Conservation (phyloP, 1,284 basidiomycete species). For the Austropuccinia psidii region DNA sequence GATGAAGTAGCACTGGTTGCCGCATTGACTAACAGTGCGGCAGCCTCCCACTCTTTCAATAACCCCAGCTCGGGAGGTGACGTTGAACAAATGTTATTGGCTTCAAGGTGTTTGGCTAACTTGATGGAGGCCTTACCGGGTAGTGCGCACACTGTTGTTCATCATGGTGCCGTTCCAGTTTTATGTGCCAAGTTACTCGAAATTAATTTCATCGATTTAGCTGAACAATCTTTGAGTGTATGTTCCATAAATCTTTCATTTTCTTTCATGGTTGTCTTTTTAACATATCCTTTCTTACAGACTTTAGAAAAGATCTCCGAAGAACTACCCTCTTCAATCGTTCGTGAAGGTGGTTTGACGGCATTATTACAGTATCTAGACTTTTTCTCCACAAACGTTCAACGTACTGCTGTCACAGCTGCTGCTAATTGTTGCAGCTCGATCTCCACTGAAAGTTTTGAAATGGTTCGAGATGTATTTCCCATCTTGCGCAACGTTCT, state of each 20-base stretch:
- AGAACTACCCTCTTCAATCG: constrained; percentile 86
- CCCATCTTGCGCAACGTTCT: constrained; percentile 84
- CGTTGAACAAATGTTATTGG: constrained; percentile 81
- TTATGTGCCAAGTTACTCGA: constrained; percentile 90
- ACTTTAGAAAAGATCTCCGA: constrained; percentile 95
- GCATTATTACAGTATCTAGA: constrained; percentile 87
- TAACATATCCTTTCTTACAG: constrained; percentile 51
- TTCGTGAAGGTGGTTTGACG: constrained; percentile 81
- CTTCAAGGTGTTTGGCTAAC: constrained; percentile 88
- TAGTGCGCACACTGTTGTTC: constrained; percentile 84
- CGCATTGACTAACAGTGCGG: constrained; percentile 44
- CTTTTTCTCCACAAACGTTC: constrained; percentile 93
- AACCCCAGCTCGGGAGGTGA: constrained; percentile 56
- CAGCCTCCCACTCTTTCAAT: constrained; percentile 35
- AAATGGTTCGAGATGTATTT: constrained; percentile 80
- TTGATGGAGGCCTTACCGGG: constrained; percentile 93
- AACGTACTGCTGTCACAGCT: constrained; percentile 88
- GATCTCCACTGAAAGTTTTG: constrained; percentile 72
- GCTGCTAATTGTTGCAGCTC: constrained; percentile 91
- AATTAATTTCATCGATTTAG: constrained; percentile 91
- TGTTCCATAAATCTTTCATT: constrained; percentile 49
- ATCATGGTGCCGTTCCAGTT: constrained; percentile 87
- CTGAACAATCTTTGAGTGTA: constrained; percentile 90
- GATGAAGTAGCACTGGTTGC: constrained; percentile 78
- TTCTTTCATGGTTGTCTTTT: not conserved